Evolutionary conservation across 2,329 filamentous ascomycete genomes (phyloP), one percentile per base, ranked within the genome.

Genomic region (Penicillium olsonii): DNA sequence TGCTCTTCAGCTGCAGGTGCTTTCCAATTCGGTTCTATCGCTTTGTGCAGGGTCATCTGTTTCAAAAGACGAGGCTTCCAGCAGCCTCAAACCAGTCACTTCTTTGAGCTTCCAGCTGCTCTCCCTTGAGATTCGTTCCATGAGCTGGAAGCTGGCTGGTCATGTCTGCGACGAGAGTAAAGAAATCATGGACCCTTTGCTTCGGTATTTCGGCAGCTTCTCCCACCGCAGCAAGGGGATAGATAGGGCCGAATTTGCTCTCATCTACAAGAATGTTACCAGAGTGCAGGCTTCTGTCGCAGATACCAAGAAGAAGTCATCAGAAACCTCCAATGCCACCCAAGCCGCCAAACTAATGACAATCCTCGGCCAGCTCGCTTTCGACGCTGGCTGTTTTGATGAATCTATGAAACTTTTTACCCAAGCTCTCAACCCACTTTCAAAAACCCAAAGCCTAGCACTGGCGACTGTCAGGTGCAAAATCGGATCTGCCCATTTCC

Each of bases 131-230:
- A 63, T 74, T 49, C 66, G 70, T 34, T 66, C 61, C 35, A 62
- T 69, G 49, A 72, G 72, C 29, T 77, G 75, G 75, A 69, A 68
- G 33, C 38, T 75, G 8, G 66, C 70, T 4, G 65, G 67, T 3
- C 74, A 76, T 54, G 47, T 66, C n/a, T 69, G 68, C 17, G 69
- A 78, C 29, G 62, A 70, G 37, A 60, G 52, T 4, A 70, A 67
- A 46, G 76, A 78, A 42, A 59, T 78, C 37, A 72, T 71, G 58
- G 68, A 71, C 37, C 75, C 74, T 24, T 64, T 78, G 42, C 58
- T 68, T 27, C 67, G 68, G 12, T 76, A 70, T 35, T 57, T 77
- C 19, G 67, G 63, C 3, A 54, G 47, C 20, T 75, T 72, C 45
- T 59, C 62, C 20, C 62, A 69, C 33, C 64, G 65, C 17, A 70